Percentiles rank a stretch among this genome's conserved stretches.
Evolutionary conservation across 225 moss, liverwort and hornwort species (phyloP).

Genomic region (Pseudoscleropodium purum): DNA sequence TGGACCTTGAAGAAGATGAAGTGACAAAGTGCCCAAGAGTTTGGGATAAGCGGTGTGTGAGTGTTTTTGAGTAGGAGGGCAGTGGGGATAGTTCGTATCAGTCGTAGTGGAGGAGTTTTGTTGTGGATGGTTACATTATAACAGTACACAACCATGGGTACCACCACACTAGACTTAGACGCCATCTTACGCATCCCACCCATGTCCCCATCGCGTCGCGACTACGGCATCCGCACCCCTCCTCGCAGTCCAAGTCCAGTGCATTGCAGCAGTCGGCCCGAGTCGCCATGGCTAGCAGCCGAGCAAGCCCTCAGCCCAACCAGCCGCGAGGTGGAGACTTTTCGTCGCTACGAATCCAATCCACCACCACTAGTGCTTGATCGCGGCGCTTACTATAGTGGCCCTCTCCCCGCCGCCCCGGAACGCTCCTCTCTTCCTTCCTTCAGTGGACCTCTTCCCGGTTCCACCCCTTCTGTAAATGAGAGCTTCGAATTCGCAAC

Average conservation of each 20-base stretch:
- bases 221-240: conserved; percentile 33
- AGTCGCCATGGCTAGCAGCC: conserved; percentile 22
- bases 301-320: neutral
- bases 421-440: neutral
- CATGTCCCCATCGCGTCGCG: conserved; percentile 25
- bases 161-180: neutral
- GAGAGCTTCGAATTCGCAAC: conserved; percentile 8
- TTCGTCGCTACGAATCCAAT: conserved; percentile 4
- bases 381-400: conserved; percentile 22
- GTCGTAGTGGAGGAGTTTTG: neutral
- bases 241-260: neutral
- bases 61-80: neutral
- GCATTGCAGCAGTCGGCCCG: neutral
- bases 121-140: conserved; percentile 2
- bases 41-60: neutral
- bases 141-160: neutral
- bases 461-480: neutral
- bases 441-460: conserved; percentile 14
- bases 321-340: neutral
- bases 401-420: conserved; percentile 5
- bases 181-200: neutral
- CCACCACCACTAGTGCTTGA: neutral
- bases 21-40: neutral
- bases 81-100: neutral
- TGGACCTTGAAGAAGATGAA: neutral